These are phyloP conservation scores for Cryptosporidium bovis DNA, from an alignment of 169 alveolate genomes.

Conservation along the genomic window DNA sequence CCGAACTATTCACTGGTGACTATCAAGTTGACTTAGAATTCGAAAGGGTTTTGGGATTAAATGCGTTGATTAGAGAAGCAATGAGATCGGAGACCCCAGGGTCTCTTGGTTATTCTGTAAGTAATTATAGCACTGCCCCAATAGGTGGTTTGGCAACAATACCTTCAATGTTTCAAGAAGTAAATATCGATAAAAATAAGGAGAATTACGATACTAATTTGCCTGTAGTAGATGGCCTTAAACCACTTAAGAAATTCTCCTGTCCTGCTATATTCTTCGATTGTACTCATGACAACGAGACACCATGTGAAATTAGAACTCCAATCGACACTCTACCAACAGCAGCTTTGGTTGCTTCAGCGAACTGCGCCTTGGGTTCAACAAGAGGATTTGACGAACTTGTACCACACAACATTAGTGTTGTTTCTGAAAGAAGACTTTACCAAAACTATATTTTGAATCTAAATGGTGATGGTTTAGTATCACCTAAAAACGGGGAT, in stretches of 20 bases:
- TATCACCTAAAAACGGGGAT: background rate
- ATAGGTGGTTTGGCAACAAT: slow-evolving; percentile 42
- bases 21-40: slow-evolving; percentile 87
- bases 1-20: slow-evolving; percentile 92
- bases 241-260: slow-evolving; percentile 75
- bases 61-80: slow-evolving; percentile 91
- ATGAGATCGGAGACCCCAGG: slow-evolving; percentile 76
- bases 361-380: slow-evolving; percentile 88
- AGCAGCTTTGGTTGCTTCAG: slow-evolving; percentile 85
- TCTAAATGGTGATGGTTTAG: slow-evolving; percentile 12
- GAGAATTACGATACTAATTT: background rate
- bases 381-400: slow-evolving; percentile 92
- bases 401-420: slow-evolving; percentile 86
- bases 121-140: slow-evolving; percentile 69
- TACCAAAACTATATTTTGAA: slow-evolving; percentile 80
- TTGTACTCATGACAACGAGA: slow-evolving; percentile 93
- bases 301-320: slow-evolving; percentile 82
- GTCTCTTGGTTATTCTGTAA: slow-evolving; percentile 56
- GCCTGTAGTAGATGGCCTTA: slow-evolving; percentile 70
- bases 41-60: slow-evolving; percentile 87
- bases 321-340: slow-evolving; percentile 84
- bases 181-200: slow-evolving; percentile 19
- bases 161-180: slow-evolving; percentile 50
- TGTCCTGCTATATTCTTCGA: slow-evolving; percentile 89
- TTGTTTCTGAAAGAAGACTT: slow-evolving; percentile 87